Base-by-base conservation (phyloP, 768 basidiomycete species). In the Amanita rimosa region DNA sequence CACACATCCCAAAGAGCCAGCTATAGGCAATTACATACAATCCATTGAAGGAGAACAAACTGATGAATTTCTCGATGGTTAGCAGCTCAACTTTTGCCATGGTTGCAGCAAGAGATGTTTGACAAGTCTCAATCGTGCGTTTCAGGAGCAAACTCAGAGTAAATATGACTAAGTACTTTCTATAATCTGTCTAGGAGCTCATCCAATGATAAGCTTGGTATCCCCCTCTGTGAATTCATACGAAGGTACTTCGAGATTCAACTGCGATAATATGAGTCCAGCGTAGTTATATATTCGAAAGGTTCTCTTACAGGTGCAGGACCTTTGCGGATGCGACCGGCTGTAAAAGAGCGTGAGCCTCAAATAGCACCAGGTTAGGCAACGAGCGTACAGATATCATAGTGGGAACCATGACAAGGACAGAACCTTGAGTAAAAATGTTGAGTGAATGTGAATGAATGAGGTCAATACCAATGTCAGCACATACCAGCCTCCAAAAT, bases 351-450 rank as follows among this genome's bases (percentile, higher is more conserved):
- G 17, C 19, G 35, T 36, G 50, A 55, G 51, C 58, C 27, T 58
- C 38, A 38, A 44, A 48, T 37, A 48, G 44, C 8, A 46, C 42
- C 17, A 54, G 9, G 44, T 35, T 37, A n/a, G 35, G 14, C 33
- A 47, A 26, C n/a, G 22, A 31, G 54, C 85, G 53, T 58, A 89
- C 86, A 95, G 52, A 96, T 96, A 67, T 97, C 93, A 61, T 93
- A 94, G 63, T 99, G 95, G 46, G 95, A 98, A 62, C 95, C 96
- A 67, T 98, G 95, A 74, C 95, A 97, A 46, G 94, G 93, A 75
- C 93, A 95, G 83, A 95, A 91, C 81, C 81, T 83, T 39, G 48
- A 22, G 26, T n/a, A 44, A 26, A 17, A 7, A 17, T 9, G 39
- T 38, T 47, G 46, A 34, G 17, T 27, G 9, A 42, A n/a, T n/a